These are phyloP conservation scores for Quercus agrifolia DNA, from an alignment of 306 rosid genomes.

Conservation along the genomic window DNA sequence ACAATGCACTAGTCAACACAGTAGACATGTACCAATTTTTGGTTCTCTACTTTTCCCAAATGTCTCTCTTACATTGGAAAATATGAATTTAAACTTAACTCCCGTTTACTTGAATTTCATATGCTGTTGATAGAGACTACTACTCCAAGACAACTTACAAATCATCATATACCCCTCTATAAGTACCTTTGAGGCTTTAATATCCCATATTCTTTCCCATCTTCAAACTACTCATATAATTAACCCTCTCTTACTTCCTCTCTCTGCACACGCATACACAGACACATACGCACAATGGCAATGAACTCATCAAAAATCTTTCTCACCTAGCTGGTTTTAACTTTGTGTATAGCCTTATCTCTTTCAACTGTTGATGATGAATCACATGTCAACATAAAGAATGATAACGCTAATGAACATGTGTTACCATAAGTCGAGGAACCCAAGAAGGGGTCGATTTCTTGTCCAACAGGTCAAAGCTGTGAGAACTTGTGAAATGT, in stretches of 20 bases:
- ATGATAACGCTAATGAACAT: not conserved
- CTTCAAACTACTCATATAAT: not conserved
- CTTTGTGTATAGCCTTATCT: constrained; percentile 34
- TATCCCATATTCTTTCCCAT: not conserved
- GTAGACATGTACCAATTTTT: not conserved
- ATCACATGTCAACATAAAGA: not conserved
- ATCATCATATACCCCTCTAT: not conserved
- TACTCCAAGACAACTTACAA: constrained; percentile 18
- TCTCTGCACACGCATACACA: not conserved
- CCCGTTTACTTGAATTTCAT: not conserved
- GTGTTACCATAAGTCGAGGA: not conserved
- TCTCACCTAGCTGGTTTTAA: constrained; percentile 26
- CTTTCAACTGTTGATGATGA: not conserved
- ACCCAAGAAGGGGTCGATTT: constrained; percentile 26
- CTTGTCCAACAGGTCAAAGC: constrained; percentile 21
- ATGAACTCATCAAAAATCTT: constrained; percentile 30
- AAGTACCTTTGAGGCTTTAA: not conserved
- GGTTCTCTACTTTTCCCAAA: not conserved
- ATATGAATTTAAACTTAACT: constrained; percentile 24
- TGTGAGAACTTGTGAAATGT: constrained; percentile 33
- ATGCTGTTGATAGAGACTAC: constrained; percentile 35
- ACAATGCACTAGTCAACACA: not conserved
- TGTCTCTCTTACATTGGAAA: not conserved
- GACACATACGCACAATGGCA: not conserved
- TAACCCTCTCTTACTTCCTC: not conserved